Conservation (phyloP, 148 eudicot species). For the Fallopia convolvulus region DNA sequence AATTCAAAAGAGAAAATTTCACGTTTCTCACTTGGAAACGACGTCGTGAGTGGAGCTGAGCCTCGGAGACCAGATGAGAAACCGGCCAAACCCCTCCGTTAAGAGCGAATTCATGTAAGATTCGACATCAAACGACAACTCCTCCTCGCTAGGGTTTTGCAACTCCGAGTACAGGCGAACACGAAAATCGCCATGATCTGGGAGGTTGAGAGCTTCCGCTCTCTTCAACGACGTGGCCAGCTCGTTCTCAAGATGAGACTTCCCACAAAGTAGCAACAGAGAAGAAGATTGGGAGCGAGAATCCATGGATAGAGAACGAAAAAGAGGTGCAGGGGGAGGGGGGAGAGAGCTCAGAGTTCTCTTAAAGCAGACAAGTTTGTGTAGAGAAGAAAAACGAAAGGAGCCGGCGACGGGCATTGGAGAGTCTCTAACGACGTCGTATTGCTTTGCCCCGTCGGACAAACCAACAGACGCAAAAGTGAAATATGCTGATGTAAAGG, state of each 20-base stretch:
- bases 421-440: neutral
- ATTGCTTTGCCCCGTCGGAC: neutral
- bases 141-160: constrained; percentile 15
- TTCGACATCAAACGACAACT: constrained; percentile 30
- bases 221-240: constrained; percentile 32
- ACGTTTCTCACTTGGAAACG: constrained; percentile 47
- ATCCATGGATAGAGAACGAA: constrained; percentile 37
- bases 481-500: neutral
- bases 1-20: neutral
- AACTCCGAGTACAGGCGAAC: constrained; percentile 38
- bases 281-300: constrained; percentile 18
- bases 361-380: neutral
- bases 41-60: constrained; percentile 77
- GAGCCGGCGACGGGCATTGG: neutral
- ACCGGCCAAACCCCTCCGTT: constrained; percentile 55
- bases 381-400: neutral
- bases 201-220: constrained; percentile 33
- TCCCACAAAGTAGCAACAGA: constrained; percentile 42
- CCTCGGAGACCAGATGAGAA: constrained; percentile 67
- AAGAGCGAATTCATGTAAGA: constrained; percentile 40
- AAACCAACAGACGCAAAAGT: too few species aligned
- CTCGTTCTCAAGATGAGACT: constrained; percentile 50
- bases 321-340: neutral
- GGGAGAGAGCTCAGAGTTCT: neutral
- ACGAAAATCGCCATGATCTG: constrained; percentile 30